These are phyloP conservation scores for Fusarium sp. DNA, from an alignment of 2,329 filamentous ascomycete genomes.

Conservation along the genomic window DNA sequence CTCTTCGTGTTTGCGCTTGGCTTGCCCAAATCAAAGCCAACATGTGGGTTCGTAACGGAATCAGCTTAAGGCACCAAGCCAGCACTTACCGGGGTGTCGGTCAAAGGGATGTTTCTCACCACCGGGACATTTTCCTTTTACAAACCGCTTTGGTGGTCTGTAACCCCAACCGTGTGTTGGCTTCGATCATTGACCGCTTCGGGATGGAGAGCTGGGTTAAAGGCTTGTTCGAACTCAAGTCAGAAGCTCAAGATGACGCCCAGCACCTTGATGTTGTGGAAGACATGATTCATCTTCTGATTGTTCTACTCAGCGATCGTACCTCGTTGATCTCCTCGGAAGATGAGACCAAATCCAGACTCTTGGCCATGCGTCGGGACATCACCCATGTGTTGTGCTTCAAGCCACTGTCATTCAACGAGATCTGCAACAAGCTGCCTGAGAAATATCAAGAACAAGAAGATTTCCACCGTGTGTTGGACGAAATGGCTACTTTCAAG, in stretches of 20 bases:
- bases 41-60: conserved; percentile 98
- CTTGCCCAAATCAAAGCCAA: conserved; percentile 97
- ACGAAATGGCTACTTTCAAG: conserved; percentile 90
- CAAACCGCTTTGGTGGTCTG: conserved; percentile 93
- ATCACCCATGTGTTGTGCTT: conserved; percentile 96
- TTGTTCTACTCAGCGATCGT: conserved; percentile 91
- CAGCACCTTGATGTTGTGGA: conserved; percentile 95
- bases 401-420: conserved; percentile 94
- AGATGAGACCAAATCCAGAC: conserved; percentile 75
- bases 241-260: conserved; percentile 83
- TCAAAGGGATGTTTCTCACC: conserved; percentile 92
- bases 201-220: conserved; percentile 90
- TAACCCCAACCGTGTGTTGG: conserved; percentile 85
- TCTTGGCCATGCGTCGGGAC: conserved; percentile 85
- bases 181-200: conserved; percentile 92
- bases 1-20: conserved; percentile 94
- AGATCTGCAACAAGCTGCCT: conserved; percentile 86
- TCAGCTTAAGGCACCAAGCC: conserved; percentile 95
- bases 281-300: conserved; percentile 94
- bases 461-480: conserved; percentile 86
- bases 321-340: conserved; percentile 81
- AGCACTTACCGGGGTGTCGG: conserved; percentile 91
- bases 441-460: conserved; percentile 93
- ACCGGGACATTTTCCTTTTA: conserved; percentile 93
- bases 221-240: conserved; percentile 81